These are phyloP conservation scores for Ehretia macrophylla DNA, from an alignment of 257 asterid species.

Conservation along the genomic window DNA sequence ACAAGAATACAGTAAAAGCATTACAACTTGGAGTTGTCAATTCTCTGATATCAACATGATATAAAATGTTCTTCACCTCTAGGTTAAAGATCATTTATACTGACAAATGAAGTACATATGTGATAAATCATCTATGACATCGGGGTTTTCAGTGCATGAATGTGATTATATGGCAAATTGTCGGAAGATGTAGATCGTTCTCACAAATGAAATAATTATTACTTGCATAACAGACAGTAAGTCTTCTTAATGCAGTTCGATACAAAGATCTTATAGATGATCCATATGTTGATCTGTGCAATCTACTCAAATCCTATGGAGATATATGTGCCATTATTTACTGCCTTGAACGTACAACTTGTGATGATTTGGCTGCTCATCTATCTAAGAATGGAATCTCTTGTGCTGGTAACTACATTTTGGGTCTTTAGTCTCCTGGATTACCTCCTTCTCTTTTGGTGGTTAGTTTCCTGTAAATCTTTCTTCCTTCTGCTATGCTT, in stretches of 20 bases:
- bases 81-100: too few species aligned
- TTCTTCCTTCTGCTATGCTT: constrained; percentile 17
- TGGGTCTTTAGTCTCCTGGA: constrained; percentile 6
- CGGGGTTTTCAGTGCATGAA: too few species aligned
- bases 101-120: too few species aligned
- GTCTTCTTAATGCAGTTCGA: constrained; percentile 60
- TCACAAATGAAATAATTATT: too few species aligned
- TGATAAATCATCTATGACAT: too few species aligned
- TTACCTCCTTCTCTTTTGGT: constrained; percentile 5
- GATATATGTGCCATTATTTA: constrained; percentile 77
- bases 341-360: constrained; percentile 91
- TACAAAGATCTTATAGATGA: constrained; percentile 86
- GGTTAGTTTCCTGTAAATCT: constrained; percentile 17
- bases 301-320: constrained; percentile 75
- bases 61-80: too few species aligned
- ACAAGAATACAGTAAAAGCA: too few species aligned
- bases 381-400: constrained; percentile 63
- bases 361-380: constrained; percentile 82
- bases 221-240: not conserved
- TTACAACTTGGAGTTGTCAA: too few species aligned
- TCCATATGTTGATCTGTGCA: constrained; percentile 76
- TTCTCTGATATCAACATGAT: too few species aligned
- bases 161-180: too few species aligned
- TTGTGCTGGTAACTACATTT: constrained; percentile 64
- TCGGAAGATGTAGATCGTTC: too few species aligned